Percentiles rank a stretch among this genome's conserved stretches.
phyloP scores from a whole-genome alignment of 371 early-diverging fungal genomes.

The Dentiscutata heterogama region DNA sequence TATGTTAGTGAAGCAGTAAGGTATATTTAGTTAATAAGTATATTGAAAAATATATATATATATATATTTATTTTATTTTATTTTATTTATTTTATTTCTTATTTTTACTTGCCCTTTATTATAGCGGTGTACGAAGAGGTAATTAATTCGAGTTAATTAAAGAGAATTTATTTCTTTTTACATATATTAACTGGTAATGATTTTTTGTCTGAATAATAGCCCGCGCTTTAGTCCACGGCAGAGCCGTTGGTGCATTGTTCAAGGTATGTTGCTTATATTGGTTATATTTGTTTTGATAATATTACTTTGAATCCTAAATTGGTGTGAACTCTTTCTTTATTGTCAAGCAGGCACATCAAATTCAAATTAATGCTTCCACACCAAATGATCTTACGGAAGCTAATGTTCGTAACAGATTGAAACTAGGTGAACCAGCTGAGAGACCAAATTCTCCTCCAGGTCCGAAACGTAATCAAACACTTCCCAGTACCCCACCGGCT shows the following conservation, averaged over 20 bases:
- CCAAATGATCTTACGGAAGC: slow-evolving; percentile 42
- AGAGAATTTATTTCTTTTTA: not conserved
- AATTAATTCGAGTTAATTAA: slow-evolving; percentile 33
- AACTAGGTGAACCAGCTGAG: slow-evolving; percentile 22
- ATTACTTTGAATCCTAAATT: not conserved
- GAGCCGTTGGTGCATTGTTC: slow-evolving; percentile 68
- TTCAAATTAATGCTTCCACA: slow-evolving; percentile 41
- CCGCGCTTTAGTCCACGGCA: slow-evolving; percentile 77
- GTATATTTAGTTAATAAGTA: slow-evolving; percentile 50
- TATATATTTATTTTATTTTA: not conserved
- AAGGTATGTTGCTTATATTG: slow-evolving; percentile 63
- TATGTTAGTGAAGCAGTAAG: slow-evolving; percentile 78
- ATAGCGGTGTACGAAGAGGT: slow-evolving; percentile 74
- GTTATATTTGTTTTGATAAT: slow-evolving; percentile 52
- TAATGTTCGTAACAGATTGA: slow-evolving; percentile 43
- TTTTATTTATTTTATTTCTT: not conserved
- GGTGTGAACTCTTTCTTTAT: not conserved
- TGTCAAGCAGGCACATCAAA: slow-evolving; percentile 46
- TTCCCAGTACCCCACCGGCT: not conserved
- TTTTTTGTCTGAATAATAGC: slow-evolving; percentile 53
- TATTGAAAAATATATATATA: not conserved
- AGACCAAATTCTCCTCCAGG: slow-evolving; percentile 20
- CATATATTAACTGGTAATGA: too few relatives aligned
- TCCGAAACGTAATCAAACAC: not conserved
- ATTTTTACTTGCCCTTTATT: slow-evolving; percentile 22